A percentile compares a stretch with the other conserved stretches of the same genome.
Conservation (phyloP, 129 eudicot genomes). For the Artemisia tridentata region DNA sequence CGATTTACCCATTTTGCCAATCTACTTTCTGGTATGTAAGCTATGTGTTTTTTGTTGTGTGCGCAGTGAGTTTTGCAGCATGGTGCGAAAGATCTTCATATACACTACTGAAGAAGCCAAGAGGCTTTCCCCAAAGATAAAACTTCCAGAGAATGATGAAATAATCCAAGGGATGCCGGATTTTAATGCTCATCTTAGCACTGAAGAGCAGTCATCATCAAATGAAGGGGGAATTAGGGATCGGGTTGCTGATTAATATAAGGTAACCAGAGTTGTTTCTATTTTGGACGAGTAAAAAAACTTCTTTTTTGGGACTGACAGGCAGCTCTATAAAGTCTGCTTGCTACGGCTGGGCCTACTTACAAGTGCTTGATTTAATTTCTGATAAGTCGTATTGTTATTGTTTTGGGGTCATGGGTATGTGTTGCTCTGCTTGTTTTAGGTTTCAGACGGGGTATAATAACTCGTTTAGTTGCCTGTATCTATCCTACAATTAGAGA, state of each 20-base stretch:
- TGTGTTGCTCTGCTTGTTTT: too few species aligned
- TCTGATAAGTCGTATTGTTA: conserved; percentile 11
- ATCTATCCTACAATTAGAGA: too few species aligned
- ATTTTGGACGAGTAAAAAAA: conserved; percentile 13
- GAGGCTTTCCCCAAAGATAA: conserved; percentile 77
- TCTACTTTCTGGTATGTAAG: background rate
- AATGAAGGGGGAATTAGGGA: conserved; percentile 58
- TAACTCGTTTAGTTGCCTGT: too few species aligned
- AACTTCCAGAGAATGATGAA: conserved; percentile 52
- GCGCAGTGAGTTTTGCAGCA: conserved; percentile 83
- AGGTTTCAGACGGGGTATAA: too few species aligned
- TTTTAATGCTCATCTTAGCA: conserved; percentile 43
- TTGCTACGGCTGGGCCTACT: conserved; percentile 16
- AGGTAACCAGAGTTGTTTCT: background rate
- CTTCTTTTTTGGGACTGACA: conserved; percentile 9
- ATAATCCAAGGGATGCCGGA: conserved; percentile 44
- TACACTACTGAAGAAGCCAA: conserved; percentile 87
- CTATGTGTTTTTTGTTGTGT: conserved; percentile 21
- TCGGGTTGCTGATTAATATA: conserved; percentile 38
- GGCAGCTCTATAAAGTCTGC: conserved; percentile 4
- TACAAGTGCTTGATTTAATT: conserved; percentile 15
- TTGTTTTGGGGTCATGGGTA: too few species aligned
- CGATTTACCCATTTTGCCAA: background rate
- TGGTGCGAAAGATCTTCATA: conserved; percentile 84
- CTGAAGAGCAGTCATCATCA: conserved; percentile 85